Conservation (phyloP, 495 filamentous ascomycete genomes). For the Bacidia gigantensis region DNA sequence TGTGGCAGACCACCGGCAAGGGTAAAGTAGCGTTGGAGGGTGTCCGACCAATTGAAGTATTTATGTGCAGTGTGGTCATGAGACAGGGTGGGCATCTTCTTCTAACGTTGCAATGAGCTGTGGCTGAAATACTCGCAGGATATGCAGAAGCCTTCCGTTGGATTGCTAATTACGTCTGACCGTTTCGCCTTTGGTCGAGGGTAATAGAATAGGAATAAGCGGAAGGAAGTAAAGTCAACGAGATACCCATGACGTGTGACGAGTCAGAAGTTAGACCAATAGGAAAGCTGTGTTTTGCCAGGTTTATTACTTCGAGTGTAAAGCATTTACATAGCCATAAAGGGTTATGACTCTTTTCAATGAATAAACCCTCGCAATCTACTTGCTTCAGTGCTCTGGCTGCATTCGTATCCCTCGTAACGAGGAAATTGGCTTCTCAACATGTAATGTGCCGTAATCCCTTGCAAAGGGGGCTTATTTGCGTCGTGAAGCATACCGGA, state of each 20-base stretch:
- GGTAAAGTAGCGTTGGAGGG: slow-evolving; percentile 91
- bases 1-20: slow-evolving; percentile 97
- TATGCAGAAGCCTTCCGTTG: slow-evolving; percentile 43
- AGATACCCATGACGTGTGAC: slow-evolving; percentile 72
- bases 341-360: not conserved
- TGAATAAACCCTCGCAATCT: too few species aligned
- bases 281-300: slow-evolving; percentile 52
- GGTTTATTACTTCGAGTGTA: not conserved
- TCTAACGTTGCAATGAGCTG: not conserved
- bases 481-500: too few species aligned
- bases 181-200: too few species aligned
- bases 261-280: slow-evolving; percentile 76
- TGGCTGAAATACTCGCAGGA: slow-evolving; percentile 19
- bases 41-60: slow-evolving; percentile 91
- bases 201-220: too few species aligned
- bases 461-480: too few species aligned
- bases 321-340: not conserved
- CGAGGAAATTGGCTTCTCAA: too few species aligned
- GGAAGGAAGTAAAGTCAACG: not conserved
- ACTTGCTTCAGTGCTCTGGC: too few species aligned
- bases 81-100: slow-evolving; percentile 57
- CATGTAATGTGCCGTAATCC: too few species aligned
- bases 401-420: too few species aligned
- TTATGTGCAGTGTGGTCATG: slow-evolving; percentile 99
- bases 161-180: slow-evolving; percentile 41